Evolutionary conservation across 306 rosid genomes (phyloP), one percentile per base, ranked within the genome.

Genomic region (Casuarina cunninghamiana): DNA sequence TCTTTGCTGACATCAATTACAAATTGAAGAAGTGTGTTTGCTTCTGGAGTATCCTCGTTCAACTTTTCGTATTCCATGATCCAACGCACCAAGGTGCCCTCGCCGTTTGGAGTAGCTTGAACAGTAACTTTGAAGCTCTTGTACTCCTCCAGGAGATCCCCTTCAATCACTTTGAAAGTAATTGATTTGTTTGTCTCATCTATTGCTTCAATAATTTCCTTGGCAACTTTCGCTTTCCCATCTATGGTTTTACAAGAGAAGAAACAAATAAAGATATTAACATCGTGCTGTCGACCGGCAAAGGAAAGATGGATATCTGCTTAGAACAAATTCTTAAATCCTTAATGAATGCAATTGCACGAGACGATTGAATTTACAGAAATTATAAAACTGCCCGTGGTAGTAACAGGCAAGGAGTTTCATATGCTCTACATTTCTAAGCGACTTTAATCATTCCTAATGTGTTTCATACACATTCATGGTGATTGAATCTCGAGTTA

Each of bases 141-240:
- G 79, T 63, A 78, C 15, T 75, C 60, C 66, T 83, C 62, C 58
- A 82, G 4, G 2, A 79, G 53, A 26, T 82, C 83, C 43, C 81
- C 86, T 73, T 82, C 86, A 38, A 80, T 38, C 10, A 83, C 83
- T 72, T 74, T 86, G 71, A 71, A 83, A 11, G 82, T 68, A 26
- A 83, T 46, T 16, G 54, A 45, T 10, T 83, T 75, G 1, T 83
- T 83, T 42, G 83, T 75, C 0, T 60, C 76, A 48, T 86, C 86
- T 48, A 86, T 46, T 54, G 85, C 79, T 72, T 83, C 87, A 12
- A 86, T 37, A 16, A 63, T 1, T 42, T 83, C 72, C 77, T 86
- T 86, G 1, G 63, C 72, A 12, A 74, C 79, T 2, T 44, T 48
- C 2, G 81, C 62, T 58, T 86, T 60, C 10, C 85, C 87, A 72